Percentiles rank a stretch among this genome's conserved stretches.
Evolutionary conservation across 2,329 filamentous ascomycete species (phyloP).

Genomic region (Exutisphaerella laricina): DNA sequence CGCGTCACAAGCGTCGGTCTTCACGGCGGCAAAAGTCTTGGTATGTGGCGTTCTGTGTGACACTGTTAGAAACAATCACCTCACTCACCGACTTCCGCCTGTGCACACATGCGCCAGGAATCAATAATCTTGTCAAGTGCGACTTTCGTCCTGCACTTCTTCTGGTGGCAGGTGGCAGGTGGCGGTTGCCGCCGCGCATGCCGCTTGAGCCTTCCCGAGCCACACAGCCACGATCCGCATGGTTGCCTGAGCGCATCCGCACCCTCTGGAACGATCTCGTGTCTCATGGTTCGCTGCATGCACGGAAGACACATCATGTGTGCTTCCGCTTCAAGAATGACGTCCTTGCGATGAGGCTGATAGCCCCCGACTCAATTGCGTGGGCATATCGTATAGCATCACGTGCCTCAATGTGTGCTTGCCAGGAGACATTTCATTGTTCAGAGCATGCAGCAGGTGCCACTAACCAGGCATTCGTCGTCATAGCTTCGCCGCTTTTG

Average conservation of each 20-base stretch:
- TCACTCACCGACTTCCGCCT: not conserved
- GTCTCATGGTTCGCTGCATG: not conserved
- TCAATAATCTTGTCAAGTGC: no score
- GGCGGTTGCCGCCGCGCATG: no score
- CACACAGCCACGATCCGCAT: not conserved
- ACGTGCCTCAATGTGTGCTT: not conserved
- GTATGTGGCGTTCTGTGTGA: constrained; percentile 1
- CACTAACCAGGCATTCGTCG: no score
- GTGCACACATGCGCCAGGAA: no score
- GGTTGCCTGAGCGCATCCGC: no score
- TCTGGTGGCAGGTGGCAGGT: no score
- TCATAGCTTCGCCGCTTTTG: no score
- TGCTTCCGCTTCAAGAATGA: not conserved
- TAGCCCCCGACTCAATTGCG: not conserved
- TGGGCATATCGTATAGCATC: not conserved
- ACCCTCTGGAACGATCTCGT: no score
- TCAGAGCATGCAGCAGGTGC: no score
- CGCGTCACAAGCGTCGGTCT: not conserved
- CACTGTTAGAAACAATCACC: not conserved
- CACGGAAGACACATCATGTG: no score
- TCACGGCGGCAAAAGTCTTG: not conserved
- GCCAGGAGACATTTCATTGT: not conserved
- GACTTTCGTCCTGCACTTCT: no score
- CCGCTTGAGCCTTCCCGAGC: not conserved
- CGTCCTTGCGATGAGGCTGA: not conserved